Base-by-base conservation (phyloP, 306 rosid genomes). In the Dryas octopetala region DNA sequence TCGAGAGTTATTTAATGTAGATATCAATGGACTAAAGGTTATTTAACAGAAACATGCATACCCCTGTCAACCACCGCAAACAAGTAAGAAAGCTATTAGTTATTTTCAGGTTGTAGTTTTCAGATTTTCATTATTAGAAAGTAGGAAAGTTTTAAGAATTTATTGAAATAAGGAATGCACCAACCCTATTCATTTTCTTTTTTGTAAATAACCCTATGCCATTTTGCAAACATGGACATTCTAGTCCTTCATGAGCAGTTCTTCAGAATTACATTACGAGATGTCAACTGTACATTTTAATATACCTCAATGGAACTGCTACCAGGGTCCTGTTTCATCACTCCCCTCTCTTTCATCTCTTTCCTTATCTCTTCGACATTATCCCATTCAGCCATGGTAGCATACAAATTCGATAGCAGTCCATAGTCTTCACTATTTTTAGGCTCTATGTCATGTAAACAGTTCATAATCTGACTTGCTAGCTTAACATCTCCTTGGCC, bases 341-440 rank as follows among this genome's bases (percentile, higher is more conserved):
- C 32, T 40, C 75, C 50, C 49, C 19, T 41, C 19, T 38, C 32
- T 17, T 70, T 54, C 75, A 70, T 54, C 14, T 54, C 75, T 44
- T 54, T 55, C n/a, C 75, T 70, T 15, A 70, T 55, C 43, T n/a
- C 75, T 5, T 70, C n/a, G 14, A 70, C 64, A 70, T 43, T 53
- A 9, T 53, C 75, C 75, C 75, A 70, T 23, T 54, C 51, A 11
- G 28, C 41, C 52, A 19, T 10, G 16, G 23, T 15, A 0, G 75
- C 75, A 41, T 40, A 40, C 48, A 52, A 5, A 70, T 54, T 70
- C 0, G 63, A 70, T 17, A 70, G 23, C 13, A 70, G 40, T 11
- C 64, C 75, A n/a, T 53, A 70, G 50, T 54, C 64, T 70, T 57
- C 62, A 44, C 51, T 54, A 43, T 10, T 53, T 43, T 40, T n/a